phyloP scores from a whole-genome alignment of 495 filamentous ascomycete genomes.

The Hypomontagnella monticulosa region DNA sequence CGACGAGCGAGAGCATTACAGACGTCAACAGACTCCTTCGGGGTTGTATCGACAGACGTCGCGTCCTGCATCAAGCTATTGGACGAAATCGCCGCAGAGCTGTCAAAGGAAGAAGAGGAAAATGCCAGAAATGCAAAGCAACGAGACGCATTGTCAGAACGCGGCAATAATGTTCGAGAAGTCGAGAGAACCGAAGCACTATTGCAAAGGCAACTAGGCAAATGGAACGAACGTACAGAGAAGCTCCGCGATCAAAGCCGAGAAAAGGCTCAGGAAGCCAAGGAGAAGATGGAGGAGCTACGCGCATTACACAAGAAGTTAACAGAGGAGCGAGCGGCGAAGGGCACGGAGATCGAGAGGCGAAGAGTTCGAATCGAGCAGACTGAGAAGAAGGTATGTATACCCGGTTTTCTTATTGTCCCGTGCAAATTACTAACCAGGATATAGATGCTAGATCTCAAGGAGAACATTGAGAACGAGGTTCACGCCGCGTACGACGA shows the following conservation, averaged over 20 bases:
- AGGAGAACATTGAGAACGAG: conserved; percentile 95
- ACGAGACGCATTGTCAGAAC: conserved; percentile 84
- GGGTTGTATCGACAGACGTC: conserved; percentile 83
- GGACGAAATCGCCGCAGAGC: conserved; percentile 82
- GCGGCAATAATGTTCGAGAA: conserved; percentile 87
- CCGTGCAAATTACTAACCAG: conserved; percentile 47
- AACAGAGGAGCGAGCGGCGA: conserved; percentile 83
- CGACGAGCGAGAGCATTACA: conserved; percentile 87
- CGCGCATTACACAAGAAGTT: conserved; percentile 80
- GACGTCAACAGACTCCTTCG: conserved; percentile 88
- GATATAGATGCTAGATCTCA: conserved; percentile 90
- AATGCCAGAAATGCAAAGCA: conserved; percentile 78
- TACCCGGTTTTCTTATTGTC: neutral
- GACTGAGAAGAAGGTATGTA: conserved; percentile 93
- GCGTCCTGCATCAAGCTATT: conserved; percentile 85
- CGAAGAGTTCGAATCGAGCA: conserved; percentile 92
- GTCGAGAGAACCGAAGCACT: conserved; percentile 87
- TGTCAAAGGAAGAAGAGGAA: conserved; percentile 91
- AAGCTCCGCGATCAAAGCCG: conserved; percentile 78
- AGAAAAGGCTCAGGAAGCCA: conserved; percentile 80
- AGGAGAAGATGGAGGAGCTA: conserved; percentile 89
- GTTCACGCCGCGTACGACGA: conserved; percentile 87
- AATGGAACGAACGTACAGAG: conserved; percentile 86
- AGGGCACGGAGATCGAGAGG: conserved; percentile 89
- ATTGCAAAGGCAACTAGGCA: conserved; percentile 81